Base-by-base conservation (phyloP, 352 stramenopile genomes). In the Pythium pyrilobum region DNA sequence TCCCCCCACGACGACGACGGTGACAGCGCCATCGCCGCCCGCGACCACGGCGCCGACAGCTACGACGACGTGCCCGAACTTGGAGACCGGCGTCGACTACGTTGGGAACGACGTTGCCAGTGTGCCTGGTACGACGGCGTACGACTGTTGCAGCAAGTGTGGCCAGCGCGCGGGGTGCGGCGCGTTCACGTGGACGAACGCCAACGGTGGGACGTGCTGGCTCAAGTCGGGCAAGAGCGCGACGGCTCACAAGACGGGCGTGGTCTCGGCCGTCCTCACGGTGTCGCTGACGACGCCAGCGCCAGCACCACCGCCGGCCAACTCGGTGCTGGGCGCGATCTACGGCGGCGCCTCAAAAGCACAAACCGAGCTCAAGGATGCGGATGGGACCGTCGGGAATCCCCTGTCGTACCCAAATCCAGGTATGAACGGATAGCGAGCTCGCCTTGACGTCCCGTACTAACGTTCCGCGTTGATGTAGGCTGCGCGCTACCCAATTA, bases 401-500 rank as follows among this genome's bases (percentile, higher is more conserved):
- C 80, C 80, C 5, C 74, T 74, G 27, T 62, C 59, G 31, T 91
- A 91, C 52, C 76, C 71, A 15, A 24, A 43, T 20, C 59, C 40
- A 16, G 49, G 54, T 64, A 36, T n/a, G 48, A n/a, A n/a, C n/a
- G n/a, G n/a, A n/a, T n/a, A n/a, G n/a, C n/a, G n/a, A n/a, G n/a
- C n/a, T n/a, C n/a, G n/a, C n/a, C n/a, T n/a, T n/a, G n/a, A 28
- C 37, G 8, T 23, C 37, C 37, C 25, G 37, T 43, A 11, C 37
- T n/a, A n/a, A n/a, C n/a, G n/a, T n/a, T n/a, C 18, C 28, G 8
- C 16, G 25, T 27, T 50, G 31, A 1, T 27, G 43, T 42, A 65
- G 54, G 31, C 9, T 91, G 80, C 40, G 66, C 81, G 31, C 65
- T 87, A 8, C 81, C 81, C 0, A 68, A 92, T 42, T 92, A 89